Evolutionary conservation across 1,284 basidiomycete species (phyloP).

Genomic region (Puccinia polysora): DNA sequence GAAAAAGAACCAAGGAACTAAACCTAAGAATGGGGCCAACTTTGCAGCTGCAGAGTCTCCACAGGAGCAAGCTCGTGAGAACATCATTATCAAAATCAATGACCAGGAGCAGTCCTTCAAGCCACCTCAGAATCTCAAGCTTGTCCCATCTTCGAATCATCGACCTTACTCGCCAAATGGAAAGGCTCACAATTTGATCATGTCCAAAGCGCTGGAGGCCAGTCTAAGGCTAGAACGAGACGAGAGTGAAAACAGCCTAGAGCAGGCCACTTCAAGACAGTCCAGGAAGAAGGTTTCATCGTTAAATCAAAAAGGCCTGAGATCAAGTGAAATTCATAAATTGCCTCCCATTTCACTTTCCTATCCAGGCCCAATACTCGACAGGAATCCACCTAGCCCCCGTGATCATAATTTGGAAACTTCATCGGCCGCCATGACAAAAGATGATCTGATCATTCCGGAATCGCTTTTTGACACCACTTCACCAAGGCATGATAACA

Average conservation of each 20-base stretch:
- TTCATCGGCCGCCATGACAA: constrained; percentile 3
- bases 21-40: not conserved
- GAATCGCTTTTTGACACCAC: too few species aligned
- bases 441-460: too few species aligned
- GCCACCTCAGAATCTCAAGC: not conserved
- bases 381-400: not conserved
- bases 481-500: too few species aligned
- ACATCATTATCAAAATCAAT: not conserved
- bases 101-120: constrained; percentile 5
- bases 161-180: constrained; percentile 8
- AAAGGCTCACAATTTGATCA: constrained; percentile 28
- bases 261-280: constrained; percentile 3
- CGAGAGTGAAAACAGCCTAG: constrained; percentile 24
- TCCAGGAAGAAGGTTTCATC: constrained; percentile 3
- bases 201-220: constrained; percentile 25
- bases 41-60: not conserved
- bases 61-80: not conserved
- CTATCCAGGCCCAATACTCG: not conserved
- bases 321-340: not conserved
- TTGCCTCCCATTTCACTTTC: constrained; percentile 23
- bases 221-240: constrained; percentile 24
- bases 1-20: constrained; percentile 13
- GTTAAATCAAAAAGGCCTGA: not conserved
- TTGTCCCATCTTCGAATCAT: not conserved
- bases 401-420: constrained; percentile 8